Evolutionary conservation across 2,329 filamentous ascomycete species (phyloP), one percentile per base, ranked within the genome.

Genomic region (Aspergillus proliferans): DNA sequence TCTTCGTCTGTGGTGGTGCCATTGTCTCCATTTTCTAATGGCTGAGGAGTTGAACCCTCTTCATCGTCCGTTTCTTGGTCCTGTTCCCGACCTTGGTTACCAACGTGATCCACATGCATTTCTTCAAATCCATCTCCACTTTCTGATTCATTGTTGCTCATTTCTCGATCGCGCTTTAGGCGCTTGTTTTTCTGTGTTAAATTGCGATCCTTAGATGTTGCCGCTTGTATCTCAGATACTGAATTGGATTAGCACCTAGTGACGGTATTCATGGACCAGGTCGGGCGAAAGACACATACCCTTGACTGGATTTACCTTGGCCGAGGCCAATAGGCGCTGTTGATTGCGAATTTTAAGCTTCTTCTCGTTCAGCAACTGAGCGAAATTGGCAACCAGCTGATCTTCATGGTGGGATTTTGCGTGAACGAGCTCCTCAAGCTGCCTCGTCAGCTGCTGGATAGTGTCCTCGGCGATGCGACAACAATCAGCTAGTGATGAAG

Each of bases 311-410:
- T 78, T 71, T 15, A 73, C 55, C 47, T 76, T 77, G 7, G 76
- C 76, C 26, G 71, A 69, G 14, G 74, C 72, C 12, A 84, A 60
- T 5, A 83, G 63, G 19, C 80, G 73, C 58, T 81, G 79, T 62
- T 83, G 80, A 56, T 83, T 81, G 45, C 82, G 69, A 44, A 84
- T 83, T 60, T 84, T 84, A 5, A 80, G 70, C 66, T 84, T 84
- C 66, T 85, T 85, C 53, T 78, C 75, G 50, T 85, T 84, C 7
- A 85, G 66, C 21, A 85, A 58, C 43, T 75, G 72, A 47, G 73
- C 73, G 52, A 83, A 83, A 58, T 81, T 82, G 48, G 72, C 69
- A n/a, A 84, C 63, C 53, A 84, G 65, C 42, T 76, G 73, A 15
- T 75, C 71, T 53, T 85, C 81, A 51, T 83, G 75, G 46, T 78